Evolutionary conservation across 1,284 basidiomycete genomes (phyloP), one percentile per base, ranked within the genome.

Genomic region (Exobasidium rhododendri): DNA sequence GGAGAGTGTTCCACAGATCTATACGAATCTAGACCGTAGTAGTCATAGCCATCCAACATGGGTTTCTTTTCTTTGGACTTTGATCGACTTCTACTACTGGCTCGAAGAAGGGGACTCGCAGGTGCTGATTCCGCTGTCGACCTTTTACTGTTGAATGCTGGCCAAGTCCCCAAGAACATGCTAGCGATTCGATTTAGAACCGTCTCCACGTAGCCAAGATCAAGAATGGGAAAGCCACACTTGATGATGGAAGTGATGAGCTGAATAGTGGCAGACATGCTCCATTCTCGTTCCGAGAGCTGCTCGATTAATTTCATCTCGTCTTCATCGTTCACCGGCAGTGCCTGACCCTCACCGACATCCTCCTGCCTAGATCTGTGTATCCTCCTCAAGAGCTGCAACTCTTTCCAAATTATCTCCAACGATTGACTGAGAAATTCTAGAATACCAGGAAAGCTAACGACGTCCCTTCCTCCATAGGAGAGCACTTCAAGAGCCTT

Each of bases 181-280:
- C 59, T 59, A 31, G 73, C 67, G 10, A 73, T 61, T 17, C 65
- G 66, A 3, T 59, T 58, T 20, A 75, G 65, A 2, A 69, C 66
- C 46, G 62, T 60, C 55, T 75, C 73, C 24, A 72, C 66, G 20
- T 74, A 65, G 28, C 62, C 56, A 3, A 70, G 69, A 11, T 68
- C 67, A 17, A 77, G 67, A 17, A 65, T 59, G 1, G 77, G 64
- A 45, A 77, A 77, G 59, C 66, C 68, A 56, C 75, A 79, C 60
- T 78, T 79, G 65, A 77, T 64, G 11, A 75, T 70, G 28, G 68
- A 64, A 5, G 70, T 68, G 26, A 77, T 58, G 17, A 79, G 61
- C 24, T 69, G 63, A n/a, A 79, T 54, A 44, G 68, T 65, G 0
- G 65, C 54, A 29, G 71, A 65, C 10, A 77, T 58, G 24, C 66